Evolutionary conservation across 2,329 filamentous ascomycete genomes (phyloP).

Genomic region (Neofusicoccum cordaticola): DNA sequence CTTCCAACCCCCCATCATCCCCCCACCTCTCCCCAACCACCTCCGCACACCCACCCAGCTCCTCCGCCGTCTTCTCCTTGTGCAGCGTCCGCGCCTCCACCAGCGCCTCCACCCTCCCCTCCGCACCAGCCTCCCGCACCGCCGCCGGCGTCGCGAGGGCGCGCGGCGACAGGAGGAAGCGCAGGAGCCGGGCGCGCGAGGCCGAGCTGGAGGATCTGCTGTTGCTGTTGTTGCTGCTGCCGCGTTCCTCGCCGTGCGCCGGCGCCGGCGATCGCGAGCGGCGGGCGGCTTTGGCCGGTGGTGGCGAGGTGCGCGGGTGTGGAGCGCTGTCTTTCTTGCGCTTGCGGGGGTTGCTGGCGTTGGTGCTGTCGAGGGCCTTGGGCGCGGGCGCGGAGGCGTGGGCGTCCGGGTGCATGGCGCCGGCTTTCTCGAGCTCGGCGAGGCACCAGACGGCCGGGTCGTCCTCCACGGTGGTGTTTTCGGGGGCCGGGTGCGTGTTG

Average conservation of each 20-base stretch:
- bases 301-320: neutral
- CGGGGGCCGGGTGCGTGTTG: neutral
- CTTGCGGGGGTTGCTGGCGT: neutral
- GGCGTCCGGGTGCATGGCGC: neutral
- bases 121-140: conserved; percentile 36
- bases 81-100: conserved; percentile 45
- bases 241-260: too few species aligned
- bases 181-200: neutral
- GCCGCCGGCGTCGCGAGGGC: conserved; percentile 33
- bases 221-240: too few species aligned
- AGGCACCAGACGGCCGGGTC: neutral
- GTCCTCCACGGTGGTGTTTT: neutral
- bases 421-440: neutral
- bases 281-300: neutral
- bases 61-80: conserved; percentile 45
- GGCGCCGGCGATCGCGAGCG: neutral
- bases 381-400: neutral
- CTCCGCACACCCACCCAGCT: conserved; percentile 36
- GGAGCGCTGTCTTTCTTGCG: neutral
- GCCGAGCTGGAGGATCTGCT: too few species aligned
- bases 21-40: conserved; percentile 25
- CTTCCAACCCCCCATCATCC: conserved; percentile 28
- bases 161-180: conserved; percentile 31
- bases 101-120: conserved; percentile 37
- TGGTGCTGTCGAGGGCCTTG: neutral